Evolutionary conservation across 352 stramenopile genomes (phyloP).

Genomic region (Elongisporangium anandrum): DNA sequence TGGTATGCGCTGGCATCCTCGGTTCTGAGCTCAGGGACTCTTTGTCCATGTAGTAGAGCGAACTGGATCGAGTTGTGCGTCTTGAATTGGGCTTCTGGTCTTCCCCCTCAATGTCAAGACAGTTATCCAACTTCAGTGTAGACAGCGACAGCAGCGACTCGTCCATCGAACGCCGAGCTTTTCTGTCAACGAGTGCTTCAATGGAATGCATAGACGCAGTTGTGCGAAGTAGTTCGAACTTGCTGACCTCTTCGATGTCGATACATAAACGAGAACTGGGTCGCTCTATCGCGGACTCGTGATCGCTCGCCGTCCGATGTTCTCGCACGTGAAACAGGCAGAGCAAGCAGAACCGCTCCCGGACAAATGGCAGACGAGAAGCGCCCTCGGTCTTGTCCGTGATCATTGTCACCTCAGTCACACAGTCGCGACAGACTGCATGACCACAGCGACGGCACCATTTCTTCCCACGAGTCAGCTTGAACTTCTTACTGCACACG

Average conservation of each 20-base stretch:
- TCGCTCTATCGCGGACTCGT: neutral
- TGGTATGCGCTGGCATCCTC: neutral
- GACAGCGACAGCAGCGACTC: neutral
- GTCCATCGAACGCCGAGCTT: neutral
- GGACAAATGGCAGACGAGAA: neutral
- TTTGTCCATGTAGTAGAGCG: neutral
- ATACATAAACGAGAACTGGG: neutral
- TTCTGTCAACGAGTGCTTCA: neutral
- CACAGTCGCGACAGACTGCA: neutral
- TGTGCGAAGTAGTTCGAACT: neutral
- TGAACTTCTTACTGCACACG: neutral
- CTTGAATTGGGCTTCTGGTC: neutral
- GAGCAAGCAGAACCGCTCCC: neutral
- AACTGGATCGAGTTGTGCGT: neutral
- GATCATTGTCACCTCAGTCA: neutral
- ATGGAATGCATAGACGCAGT: neutral
- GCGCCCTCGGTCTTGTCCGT: too few species aligned
- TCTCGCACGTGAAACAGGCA: neutral
- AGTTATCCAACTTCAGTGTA: neutral
- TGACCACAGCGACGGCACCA: neutral
- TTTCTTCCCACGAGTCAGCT: neutral
- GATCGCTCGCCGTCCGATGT: too few species aligned
- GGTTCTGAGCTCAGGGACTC: neutral
- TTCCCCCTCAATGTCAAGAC: neutral
- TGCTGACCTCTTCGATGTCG: neutral